A percentile compares a stretch with the other conserved stretches of the same genome.
Evolutionary conservation across 2,329 filamentous ascomycete species (phyloP).

Genomic region (Hypocreales sp.): DNA sequence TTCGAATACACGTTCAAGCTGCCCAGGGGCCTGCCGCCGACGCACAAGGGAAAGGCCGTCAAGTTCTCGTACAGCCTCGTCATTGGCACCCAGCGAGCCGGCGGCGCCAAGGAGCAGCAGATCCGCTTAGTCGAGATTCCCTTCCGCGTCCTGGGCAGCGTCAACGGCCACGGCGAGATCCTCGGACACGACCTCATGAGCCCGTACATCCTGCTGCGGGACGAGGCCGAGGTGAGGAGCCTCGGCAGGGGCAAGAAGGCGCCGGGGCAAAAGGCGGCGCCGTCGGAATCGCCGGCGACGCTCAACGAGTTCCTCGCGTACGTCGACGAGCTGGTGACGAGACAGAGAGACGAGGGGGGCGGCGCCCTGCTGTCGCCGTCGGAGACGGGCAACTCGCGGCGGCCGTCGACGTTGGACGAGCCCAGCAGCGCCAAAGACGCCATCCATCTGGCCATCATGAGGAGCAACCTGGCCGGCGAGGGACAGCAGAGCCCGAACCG

Average conservation of each 20-base stretch:
- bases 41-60: slow-evolving; percentile 79
- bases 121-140: slow-evolving; percentile 85
- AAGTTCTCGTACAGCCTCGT: slow-evolving; percentile 87
- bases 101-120: slow-evolving; percentile 62
- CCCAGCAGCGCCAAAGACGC: slow-evolving; percentile 59
- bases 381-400: slow-evolving; percentile 37
- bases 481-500: slow-evolving; percentile 75
- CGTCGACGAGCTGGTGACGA: slow-evolving; percentile 57
- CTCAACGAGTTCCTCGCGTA: slow-evolving; percentile 60
- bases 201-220: slow-evolving; percentile 77
- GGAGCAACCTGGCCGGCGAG: slow-evolving; percentile 53
- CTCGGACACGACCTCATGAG: slow-evolving; percentile 89
- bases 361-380: slow-evolving; percentile 59
- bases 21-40: slow-evolving; percentile 79
- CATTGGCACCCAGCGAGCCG: slow-evolving; percentile 79
- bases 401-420: slow-evolving; percentile 39
- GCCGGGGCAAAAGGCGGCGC: slow-evolving; percentile 13
- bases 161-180: slow-evolving; percentile 77
- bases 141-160: slow-evolving; percentile 83
- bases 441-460: slow-evolving; percentile 81
- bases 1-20: slow-evolving; percentile 80
- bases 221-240: slow-evolving; percentile 55
- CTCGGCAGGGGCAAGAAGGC: slow-evolving; percentile 10
- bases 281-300: slow-evolving; percentile 18
- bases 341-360: slow-evolving; percentile 35